phyloP scores from a whole-genome alignment of 371 early-diverging fungal species.

The Chytridiales sp. region DNA sequence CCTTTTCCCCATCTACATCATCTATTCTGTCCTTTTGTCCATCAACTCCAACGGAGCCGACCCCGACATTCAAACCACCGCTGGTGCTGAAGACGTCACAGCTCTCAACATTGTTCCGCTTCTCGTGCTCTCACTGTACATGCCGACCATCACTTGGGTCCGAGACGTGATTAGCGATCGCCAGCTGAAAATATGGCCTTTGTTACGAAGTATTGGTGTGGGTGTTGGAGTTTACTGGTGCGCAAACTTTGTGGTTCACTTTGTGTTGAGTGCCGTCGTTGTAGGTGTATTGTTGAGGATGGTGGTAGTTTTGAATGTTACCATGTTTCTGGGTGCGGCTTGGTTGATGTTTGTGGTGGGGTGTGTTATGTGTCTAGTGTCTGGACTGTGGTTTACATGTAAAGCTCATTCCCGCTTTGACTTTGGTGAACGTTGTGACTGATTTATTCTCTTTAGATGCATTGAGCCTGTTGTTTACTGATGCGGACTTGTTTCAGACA shows the following conservation, averaged over 20 bases:
- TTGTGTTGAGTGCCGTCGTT: neutral
- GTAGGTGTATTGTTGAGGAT: slow-evolving; percentile 11
- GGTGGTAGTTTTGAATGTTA: slow-evolving; percentile 7
- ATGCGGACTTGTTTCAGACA: slow-evolving; percentile 11
- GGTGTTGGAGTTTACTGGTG: slow-evolving; percentile 4
- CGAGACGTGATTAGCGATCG: slow-evolving; percentile 17
- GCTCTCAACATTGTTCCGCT: too few species aligned
- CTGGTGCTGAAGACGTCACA: too few species aligned
- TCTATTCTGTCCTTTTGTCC: slow-evolving; percentile 5
- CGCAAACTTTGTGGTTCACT: neutral
- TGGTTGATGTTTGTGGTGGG: slow-evolving; percentile 13
- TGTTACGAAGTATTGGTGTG: slow-evolving; percentile 11
- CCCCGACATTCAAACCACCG: slow-evolving; percentile 14
- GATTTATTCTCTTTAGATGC: neutral
- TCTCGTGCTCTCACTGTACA: too few species aligned
- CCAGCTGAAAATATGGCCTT: neutral
- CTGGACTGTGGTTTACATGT: slow-evolving; percentile 11
- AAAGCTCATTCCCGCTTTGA: neutral
- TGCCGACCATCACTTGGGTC: slow-evolving; percentile 10
- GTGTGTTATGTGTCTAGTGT: neutral
- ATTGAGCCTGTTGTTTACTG: slow-evolving; percentile 6
- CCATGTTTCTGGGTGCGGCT: slow-evolving; percentile 10
- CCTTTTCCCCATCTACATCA: slow-evolving; percentile 21
- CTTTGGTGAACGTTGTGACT: neutral
- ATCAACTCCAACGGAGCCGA: slow-evolving; percentile 9